Conservation (phyloP, 306 rosid genomes). For the Fragaria ananassa region DNA sequence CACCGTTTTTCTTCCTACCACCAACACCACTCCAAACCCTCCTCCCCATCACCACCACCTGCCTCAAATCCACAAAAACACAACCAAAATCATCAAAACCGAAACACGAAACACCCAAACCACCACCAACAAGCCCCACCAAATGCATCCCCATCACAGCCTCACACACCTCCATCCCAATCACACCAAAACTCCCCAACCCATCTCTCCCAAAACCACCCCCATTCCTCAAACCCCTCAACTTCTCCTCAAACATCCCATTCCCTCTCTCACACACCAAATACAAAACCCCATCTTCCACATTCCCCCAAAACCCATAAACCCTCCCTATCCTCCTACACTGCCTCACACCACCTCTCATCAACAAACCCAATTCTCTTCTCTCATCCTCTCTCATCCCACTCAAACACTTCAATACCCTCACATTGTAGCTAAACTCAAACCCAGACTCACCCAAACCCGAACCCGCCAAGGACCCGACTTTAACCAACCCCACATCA, state of each 20-base stretch:
- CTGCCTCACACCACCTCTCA: constrained; percentile 47
- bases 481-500: constrained; percentile 30
- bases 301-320: constrained; percentile 80
- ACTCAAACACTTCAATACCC: constrained; percentile 61
- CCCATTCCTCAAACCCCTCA: constrained; percentile 29
- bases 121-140: constrained; percentile 58
- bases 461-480: constrained; percentile 34
- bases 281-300: constrained; percentile 52
- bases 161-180: constrained; percentile 56
- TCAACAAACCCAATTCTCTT: constrained; percentile 49
- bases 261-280: constrained; percentile 52
- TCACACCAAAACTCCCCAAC: constrained; percentile 40
- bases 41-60: constrained; percentile 55
- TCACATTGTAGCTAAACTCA: constrained; percentile 46
- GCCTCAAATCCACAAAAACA: constrained; percentile 56
- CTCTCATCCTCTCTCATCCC: constrained; percentile 57
- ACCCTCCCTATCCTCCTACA: constrained; percentile 44
- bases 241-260: constrained; percentile 37
- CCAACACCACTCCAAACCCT: constrained; percentile 32
- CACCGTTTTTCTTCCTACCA: constrained; percentile 12
- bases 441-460: constrained; percentile 17
- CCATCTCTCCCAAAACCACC: constrained; percentile 35
- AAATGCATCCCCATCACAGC: constrained; percentile 57
- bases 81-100: constrained; percentile 56
- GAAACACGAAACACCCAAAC: constrained; percentile 57